Evolutionary conservation across 345 rosid species (phyloP), one percentile per base, ranked within the genome.

Genomic region (Brassica cretica): DNA sequence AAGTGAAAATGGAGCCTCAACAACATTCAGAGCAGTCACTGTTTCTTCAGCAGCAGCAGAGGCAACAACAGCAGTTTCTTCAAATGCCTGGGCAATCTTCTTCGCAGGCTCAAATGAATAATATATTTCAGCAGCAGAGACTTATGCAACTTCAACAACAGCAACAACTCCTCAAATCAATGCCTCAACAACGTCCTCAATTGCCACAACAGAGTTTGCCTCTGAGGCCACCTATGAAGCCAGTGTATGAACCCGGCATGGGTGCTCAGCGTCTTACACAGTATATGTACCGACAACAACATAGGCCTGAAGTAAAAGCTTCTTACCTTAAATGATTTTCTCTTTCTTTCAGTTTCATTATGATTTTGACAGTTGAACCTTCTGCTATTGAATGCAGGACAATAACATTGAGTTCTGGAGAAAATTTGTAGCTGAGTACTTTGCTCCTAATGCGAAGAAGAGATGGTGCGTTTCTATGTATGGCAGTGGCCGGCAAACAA

Each of bases 391-490:
- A 37, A 41, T 85, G 82, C 79, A 95, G 99, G 99, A 95, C 84
- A 95, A 95, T 80, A 93, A 87, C 68, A 93, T 95, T 76, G 98
- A 95, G 53, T 95, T 93, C 77, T 95, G 99, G 99, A 95, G 99
- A 79, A 95, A 88, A 82, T 95, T 90, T 84, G 99, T 95, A 46
- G 80, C 91, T 0, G 98, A 95, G 78, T 95, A 83, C 84, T 95
- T 87, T 86, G 97, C 98, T 81, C 96, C 97, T 21, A 84, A 89
- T 79, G 98, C 98, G 37, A 95, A 88, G 81, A 95, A 95, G 85
- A 93, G 90, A 83, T 93, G 97, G 99, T 95, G 99, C 70, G 99
- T 95, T 79, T 95, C 97, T n/a, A 86, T 95, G 97, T 95, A 95
- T 70, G 98, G 99, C 85, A 91, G 88, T 89, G 97, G 97, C 75